These are phyloP conservation scores for Rosa hybrid DNA, from an alignment of 331 rosid species.

Conservation along the genomic window DNA sequence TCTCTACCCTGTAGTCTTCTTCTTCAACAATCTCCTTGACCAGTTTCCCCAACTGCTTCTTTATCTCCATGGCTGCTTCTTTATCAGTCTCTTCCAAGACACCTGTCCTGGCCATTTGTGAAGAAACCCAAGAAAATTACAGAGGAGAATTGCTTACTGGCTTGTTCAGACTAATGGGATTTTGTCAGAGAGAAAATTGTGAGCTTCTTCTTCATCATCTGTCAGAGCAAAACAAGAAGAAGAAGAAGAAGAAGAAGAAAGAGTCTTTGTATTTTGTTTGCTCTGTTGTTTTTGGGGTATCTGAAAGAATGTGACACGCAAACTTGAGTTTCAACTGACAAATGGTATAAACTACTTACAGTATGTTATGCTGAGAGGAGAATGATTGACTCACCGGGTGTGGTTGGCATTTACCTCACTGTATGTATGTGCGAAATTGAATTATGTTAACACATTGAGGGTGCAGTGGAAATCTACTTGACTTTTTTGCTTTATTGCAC, in stretches of 20 bases:
- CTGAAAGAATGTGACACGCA: background rate
- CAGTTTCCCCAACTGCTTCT: slow-evolving; percentile 45
- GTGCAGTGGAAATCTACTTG: background rate
- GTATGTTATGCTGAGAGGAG: background rate
- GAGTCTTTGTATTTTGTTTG: background rate
- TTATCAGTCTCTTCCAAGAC: slow-evolving; percentile 15
- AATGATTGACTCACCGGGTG: background rate
- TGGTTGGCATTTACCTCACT: background rate
- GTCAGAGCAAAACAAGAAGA: background rate
- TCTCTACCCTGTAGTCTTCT: slow-evolving; percentile 37
- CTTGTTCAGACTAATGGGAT: slow-evolving; percentile 2
- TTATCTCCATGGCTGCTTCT: slow-evolving; percentile 37
- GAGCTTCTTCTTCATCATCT: slow-evolving; percentile 16
- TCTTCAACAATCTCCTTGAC: slow-evolving; percentile 49
- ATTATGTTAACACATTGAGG: background rate
- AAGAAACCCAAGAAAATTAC: background rate
- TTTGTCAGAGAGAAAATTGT: slow-evolving; percentile 1
- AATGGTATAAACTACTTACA: background rate
- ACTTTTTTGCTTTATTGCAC: background rate
- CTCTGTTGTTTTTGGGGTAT: background rate
- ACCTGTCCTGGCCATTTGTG: slow-evolving; percentile 31
- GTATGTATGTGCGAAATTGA: background rate
- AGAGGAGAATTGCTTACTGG: background rate
- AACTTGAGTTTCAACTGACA: background rate
- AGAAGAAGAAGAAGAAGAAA: background rate